A percentile compares a stretch with the other conserved stretches of the same genome.
These are phyloP conservation scores for Suillus cothurnatus DNA, from an alignment of 768 basidiomycete genomes.

Conservation along the genomic window DNA sequence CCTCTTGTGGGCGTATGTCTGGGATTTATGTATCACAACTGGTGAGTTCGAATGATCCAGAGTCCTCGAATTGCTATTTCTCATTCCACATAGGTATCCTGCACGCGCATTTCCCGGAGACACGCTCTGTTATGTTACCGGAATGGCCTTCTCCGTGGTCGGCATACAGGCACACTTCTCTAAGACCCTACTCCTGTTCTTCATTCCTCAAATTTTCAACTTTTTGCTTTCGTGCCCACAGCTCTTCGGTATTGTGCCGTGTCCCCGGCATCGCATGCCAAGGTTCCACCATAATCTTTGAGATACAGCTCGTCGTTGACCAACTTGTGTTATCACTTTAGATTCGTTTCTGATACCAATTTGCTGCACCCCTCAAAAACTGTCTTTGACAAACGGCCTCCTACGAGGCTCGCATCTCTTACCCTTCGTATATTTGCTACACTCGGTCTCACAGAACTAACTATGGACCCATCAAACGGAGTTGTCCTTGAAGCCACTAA, in stretches of 20 bases:
- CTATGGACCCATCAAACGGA: conserved; percentile 53
- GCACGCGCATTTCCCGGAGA: conserved; percentile 95
- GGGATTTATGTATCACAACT: conserved; percentile 95
- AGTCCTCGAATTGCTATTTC: neutral
- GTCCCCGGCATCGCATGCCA: conserved; percentile 93
- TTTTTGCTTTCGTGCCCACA: conserved; percentile 95
- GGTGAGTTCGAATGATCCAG: conserved; percentile 51
- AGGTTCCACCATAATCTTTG: conserved; percentile 45
- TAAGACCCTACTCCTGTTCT: conserved; percentile 95
- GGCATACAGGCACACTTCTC: conserved; percentile 98
- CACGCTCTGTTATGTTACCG: conserved; percentile 95
- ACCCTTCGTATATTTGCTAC: conserved; percentile 60
- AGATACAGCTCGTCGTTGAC: neutral
- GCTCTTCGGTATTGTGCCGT: conserved; percentile 89
- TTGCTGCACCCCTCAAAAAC: conserved; percentile 78
- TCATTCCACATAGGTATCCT: conserved; percentile 72
- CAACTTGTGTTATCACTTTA: conserved; percentile 30
- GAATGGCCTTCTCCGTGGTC: conserved; percentile 98
- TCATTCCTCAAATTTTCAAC: conserved; percentile 98
- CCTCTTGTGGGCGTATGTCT: conserved; percentile 89
- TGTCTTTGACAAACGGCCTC: conserved; percentile 53
- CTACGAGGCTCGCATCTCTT: conserved; percentile 53
- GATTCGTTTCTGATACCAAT: conserved; percentile 75
- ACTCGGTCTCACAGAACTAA: conserved; percentile 70
- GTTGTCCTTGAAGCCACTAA: conserved; percentile 77